Evolutionary conservation across 2,329 filamentous ascomycete species (phyloP).

Genomic region (Septoria petroselini): DNA sequence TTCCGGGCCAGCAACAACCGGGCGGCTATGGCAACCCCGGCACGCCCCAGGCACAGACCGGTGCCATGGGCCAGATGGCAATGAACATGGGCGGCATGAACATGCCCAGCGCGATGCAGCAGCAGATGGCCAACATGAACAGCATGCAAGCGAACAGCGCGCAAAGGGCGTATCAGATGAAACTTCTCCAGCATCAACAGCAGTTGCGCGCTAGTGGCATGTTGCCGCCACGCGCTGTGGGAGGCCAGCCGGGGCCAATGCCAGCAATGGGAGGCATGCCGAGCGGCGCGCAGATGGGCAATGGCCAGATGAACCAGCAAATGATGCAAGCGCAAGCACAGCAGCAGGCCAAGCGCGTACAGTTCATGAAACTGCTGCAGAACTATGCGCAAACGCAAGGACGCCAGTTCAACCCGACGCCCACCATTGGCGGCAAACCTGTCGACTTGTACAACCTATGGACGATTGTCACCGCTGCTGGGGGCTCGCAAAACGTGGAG

Average conservation of each 20-base stretch:
- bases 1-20: conserved; percentile 43
- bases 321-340: conserved; percentile 23
- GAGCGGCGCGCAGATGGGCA: conserved; percentile 26
- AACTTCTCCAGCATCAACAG: conserved; percentile 72
- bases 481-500: conserved; percentile 72
- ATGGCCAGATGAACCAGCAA: conserved; percentile 25
- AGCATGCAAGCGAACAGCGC: conserved; percentile 58
- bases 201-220: conserved; percentile 51
- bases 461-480: conserved; percentile 69
- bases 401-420: conserved; percentile 70
- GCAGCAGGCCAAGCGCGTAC: conserved; percentile 31
- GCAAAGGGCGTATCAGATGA: conserved; percentile 81
- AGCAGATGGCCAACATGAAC: conserved; percentile 41
- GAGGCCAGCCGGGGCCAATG: conserved; percentile 32
- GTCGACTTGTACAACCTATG: conserved; percentile 77
- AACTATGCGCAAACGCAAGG: conserved; percentile 74
- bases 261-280: conserved; percentile 24
- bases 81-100: conserved; percentile 38
- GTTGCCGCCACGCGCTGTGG: conserved; percentile 29
- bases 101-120: conserved; percentile 46
- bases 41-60: conserved; percentile 27
- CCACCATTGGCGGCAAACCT: conserved; percentile 68
- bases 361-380: conserved; percentile 65
- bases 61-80: conserved; percentile 40
- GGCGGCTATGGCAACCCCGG: conserved; percentile 43